phyloP scores from a whole-genome alignment of 202 grass and related monocot species.

The Zizania palustris region DNA sequence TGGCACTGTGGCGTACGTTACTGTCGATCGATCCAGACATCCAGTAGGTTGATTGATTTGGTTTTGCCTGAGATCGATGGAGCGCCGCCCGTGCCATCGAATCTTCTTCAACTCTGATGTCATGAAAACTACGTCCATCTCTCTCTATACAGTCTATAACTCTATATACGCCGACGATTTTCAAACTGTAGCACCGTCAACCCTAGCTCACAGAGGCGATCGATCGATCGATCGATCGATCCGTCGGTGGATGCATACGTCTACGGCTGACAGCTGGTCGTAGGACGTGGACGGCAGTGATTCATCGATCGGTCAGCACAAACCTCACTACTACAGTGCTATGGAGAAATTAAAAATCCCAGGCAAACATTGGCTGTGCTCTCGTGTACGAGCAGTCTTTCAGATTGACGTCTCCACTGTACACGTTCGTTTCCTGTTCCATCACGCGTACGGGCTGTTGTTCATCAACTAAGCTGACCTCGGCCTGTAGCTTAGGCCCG shows the following conservation, averaged over 20 bases:
- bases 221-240: not conserved
- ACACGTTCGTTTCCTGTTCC: too few relatives aligned
- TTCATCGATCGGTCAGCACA: not conserved
- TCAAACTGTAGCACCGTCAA: slow-evolving; percentile 2
- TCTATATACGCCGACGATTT: not conserved
- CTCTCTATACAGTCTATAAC: not conserved
- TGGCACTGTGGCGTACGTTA: not conserved
- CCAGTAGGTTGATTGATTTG: not conserved
- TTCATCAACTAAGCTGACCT: too few relatives aligned
- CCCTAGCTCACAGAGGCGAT: not conserved
- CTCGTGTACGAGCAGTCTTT: not conserved
- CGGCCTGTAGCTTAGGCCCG: too few relatives aligned
- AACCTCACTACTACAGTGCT: not conserved
- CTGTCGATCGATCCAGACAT: not conserved
- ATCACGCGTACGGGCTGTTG: too few relatives aligned
- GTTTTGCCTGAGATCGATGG: not conserved
- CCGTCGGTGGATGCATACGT: not conserved
- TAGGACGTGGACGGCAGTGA: not conserved
- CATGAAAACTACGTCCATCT: not conserved
- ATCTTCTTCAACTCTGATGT: not conserved
- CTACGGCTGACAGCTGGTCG: too few relatives aligned
- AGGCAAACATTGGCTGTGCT: not conserved
- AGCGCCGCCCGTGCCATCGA: not conserved
- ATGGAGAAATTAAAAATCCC: not conserved
- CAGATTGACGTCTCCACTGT: not conserved